Evolutionary conservation across 345 rosid genomes (phyloP), one percentile per base, ranked within the genome.

Genomic region (Litchi chinensis): DNA sequence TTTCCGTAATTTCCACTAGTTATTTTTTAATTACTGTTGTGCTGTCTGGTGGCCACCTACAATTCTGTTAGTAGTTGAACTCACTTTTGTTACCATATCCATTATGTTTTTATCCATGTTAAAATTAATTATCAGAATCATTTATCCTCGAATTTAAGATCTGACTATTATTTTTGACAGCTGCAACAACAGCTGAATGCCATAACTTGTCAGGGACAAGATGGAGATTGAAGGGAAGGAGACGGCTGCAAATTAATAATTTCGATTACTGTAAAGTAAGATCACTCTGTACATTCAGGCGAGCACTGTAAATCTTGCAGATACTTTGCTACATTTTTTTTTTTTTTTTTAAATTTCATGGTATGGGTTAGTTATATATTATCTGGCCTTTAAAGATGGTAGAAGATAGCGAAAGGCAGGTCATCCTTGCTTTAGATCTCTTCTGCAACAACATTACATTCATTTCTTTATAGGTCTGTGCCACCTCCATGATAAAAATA

Each of bases 181-280:
- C 79, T 93, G 83, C 96, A 83, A 70, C 90, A 87, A 79, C 94
- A 88, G 84, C 70, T 92, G 74, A 90, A 80, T 79, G 80, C 86
- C 63, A 50, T 85, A 78, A 78, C 89, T n/a, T 88, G 82, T 39
- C 88, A 80, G 24, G 88, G 88, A 81, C 89, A 83, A 80, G 86
- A 85, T 57, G 92, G 90, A 37, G 86, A 83, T 22, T 73, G 82
- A 79, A 77, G 79, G 62, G 90, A 86, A 81, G 79, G 79, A 39
- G 81, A 85, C 66, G 64, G 86, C 73, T 86, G 83, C 80, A 65
- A 78, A 66, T 74, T 48, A 52, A 37, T 50, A 75, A 46, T 22
- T 10, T 37, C 10, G 15, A 3, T 56, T 11, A 48, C 57, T 54
- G 84, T 85, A 76, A 65, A 78, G 81, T 68, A 64, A 80, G 77